Percentiles rank a stretch among this genome's conserved stretches.
These are phyloP conservation scores for Linum tenue DNA, from an alignment of 345 rosid genomes.

Conservation along the genomic window DNA sequence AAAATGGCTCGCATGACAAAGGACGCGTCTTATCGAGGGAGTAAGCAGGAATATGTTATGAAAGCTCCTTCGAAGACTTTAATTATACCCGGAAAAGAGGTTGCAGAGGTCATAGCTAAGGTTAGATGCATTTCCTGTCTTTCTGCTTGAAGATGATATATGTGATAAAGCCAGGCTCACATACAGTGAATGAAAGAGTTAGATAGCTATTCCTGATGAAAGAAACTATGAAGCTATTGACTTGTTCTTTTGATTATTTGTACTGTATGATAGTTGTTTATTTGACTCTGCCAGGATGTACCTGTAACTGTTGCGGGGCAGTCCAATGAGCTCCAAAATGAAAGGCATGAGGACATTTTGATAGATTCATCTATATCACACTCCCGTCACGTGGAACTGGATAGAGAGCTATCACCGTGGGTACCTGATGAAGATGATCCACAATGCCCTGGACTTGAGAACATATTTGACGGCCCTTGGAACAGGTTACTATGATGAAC, in stretches of 20 bases:
- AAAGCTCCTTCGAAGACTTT: conserved; percentile 60
- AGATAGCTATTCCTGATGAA: neutral
- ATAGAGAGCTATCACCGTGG: conserved; percentile 82
- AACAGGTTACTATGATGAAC: conserved; percentile 43
- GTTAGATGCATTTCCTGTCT: conserved; percentile 24
- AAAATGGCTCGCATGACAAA: conserved; percentile 79
- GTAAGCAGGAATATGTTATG: conserved; percentile 49
- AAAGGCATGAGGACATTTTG: conserved; percentile 57
- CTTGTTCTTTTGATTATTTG: neutral
- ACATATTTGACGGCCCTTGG: conserved; percentile 53
- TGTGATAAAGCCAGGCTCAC: neutral
- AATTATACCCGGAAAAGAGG: conserved; percentile 67
- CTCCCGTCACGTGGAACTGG: conserved; percentile 41
- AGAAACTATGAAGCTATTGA: neutral
- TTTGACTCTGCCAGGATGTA: conserved; percentile 50
- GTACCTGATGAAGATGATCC: conserved; percentile 68
- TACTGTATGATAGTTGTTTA: conserved; percentile 6
- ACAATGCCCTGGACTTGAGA: conserved; percentile 53
- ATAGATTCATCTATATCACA: conserved; percentile 75
- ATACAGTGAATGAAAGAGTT: neutral
- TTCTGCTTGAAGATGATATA: conserved; percentile 10
- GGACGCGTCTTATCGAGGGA: conserved; percentile 50
- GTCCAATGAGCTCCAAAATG: conserved; percentile 39
- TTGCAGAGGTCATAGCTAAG: conserved; percentile 91
- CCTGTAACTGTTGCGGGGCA: conserved; percentile 54